Evolutionary conservation across 2,329 filamentous ascomycete genomes (phyloP), one percentile per base, ranked within the genome.

Genomic region (Diaporthe humulicola): DNA sequence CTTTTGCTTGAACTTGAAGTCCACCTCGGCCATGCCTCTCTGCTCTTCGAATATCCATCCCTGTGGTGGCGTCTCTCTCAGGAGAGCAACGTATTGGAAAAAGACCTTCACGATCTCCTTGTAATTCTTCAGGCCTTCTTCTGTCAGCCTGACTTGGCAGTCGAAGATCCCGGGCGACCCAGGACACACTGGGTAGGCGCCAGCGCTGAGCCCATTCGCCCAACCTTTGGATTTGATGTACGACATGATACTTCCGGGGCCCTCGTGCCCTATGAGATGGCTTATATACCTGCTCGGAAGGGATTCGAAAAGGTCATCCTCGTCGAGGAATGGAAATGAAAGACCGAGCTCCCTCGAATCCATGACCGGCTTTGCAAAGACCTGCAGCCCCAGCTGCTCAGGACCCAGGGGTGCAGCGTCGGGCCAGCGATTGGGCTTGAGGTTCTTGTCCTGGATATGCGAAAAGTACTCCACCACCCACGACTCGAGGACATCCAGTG

Each of bases 1-100:
- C 87, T 98, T 98, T 82, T 98, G 95, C 84, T 93, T 95, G 85
- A 98, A 99, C 78, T 94, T 94, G 88, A 99, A 99, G 79, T 98
- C 94, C 17, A 98, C 95, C 78, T 98, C 96, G 58, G 94, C 93
- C 85, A 98, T 92, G 48, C 93, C 92, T 83, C 95, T 96, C 83
- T 97, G 94, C 84, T 99, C 97, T 42, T 98, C 91, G 75, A 97
- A 96, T 74, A 98, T 95, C 97, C 97, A 98, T 82, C 97, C 88
- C 78, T 97, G 93, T 0, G 96, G 96, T 7, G 93, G 90, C 3
- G 89, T 89, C 79, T 98, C 94, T 77, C 92, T 92, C 73, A 99
- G 90, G 82, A 99, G 90, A 15, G 95, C 92, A 77, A 98, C 92
- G 80, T 99, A 99, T 82, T 98, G 93, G 85, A 98, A 98, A 76